Percentiles rank a stretch among this genome's conserved stretches.
These are phyloP conservation scores for Kwoniella sp. DNA, from an alignment of 768 basidiomycete genomes.

Conservation along the genomic window DNA sequence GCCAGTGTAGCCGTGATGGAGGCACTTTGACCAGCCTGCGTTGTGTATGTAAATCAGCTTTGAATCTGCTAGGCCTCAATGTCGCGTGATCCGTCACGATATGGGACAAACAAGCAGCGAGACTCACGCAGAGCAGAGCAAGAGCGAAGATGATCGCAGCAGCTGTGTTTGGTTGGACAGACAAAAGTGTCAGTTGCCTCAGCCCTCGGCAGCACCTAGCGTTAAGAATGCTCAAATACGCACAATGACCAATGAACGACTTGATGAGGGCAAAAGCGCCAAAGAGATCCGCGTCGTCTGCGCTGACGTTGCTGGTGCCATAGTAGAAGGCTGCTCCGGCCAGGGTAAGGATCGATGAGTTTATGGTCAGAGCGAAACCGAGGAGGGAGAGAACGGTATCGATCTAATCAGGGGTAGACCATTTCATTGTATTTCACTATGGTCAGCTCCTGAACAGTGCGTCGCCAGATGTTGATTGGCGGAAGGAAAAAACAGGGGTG, in stretches of 20 bases:
- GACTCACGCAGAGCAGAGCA: conserved; percentile 67
- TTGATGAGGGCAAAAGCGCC: conserved; percentile 78
- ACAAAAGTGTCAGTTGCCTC: not conserved
- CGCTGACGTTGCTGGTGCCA: conserved; percentile 51
- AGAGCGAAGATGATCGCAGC: conserved; percentile 87
- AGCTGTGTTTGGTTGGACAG: conserved; percentile 62
- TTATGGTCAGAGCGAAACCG: conserved; percentile 84
- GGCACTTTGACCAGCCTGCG: conserved; percentile 77
- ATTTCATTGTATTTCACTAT: not conserved
- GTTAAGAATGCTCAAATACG: conserved; percentile 29
- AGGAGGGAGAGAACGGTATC: conserved; percentile 70
- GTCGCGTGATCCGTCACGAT: no score
- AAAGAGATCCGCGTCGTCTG: conserved; percentile 71
- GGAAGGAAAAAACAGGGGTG: no score
- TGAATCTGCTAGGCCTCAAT: not conserved
- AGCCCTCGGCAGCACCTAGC: not conserved
- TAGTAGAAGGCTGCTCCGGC: conserved; percentile 81
- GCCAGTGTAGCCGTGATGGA: conserved; percentile 86
- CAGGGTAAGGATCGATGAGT: conserved; percentile 76
- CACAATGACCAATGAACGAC: conserved; percentile 69
- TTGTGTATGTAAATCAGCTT: conserved; percentile 5
- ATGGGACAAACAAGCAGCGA: not conserved
- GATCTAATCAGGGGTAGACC: conserved; percentile 42
- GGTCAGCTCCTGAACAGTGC: no score
- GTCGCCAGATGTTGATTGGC: no score